Percentiles rank a stretch among this genome's conserved stretches.
Conservation (phyloP, 73 alveolate genomes). For the Blepharisma stoltei region DNA sequence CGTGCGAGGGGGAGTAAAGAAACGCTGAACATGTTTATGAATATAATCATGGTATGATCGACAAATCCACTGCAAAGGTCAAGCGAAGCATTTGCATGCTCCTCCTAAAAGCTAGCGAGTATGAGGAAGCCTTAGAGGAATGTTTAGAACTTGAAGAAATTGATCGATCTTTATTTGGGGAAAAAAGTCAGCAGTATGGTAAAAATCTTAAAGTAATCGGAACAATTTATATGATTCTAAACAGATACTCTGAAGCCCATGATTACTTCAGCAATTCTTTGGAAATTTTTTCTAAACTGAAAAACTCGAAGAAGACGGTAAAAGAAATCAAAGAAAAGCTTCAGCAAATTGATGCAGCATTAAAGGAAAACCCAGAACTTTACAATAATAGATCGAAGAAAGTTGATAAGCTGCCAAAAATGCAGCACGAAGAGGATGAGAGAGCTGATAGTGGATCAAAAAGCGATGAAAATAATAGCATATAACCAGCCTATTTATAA, state of each 20-base stretch:
- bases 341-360: slow-evolving; percentile 31
- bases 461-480: too few species aligned
- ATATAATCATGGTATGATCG: slow-evolving; percentile 56
- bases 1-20: too few species aligned
- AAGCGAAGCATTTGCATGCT: slow-evolving; percentile 74
- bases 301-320: slow-evolving; percentile 43
- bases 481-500: too few species aligned
- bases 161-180: slow-evolving; percentile 74
- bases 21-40: slow-evolving; percentile 53
- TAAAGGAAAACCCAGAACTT: not conserved
- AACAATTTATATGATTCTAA: slow-evolving; percentile 50
- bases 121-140: slow-evolving; percentile 81
- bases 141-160: slow-evolving; percentile 73
- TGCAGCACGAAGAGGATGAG: too few species aligned
- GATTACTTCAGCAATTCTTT: slow-evolving; percentile 51
- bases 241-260: slow-evolving; percentile 67
- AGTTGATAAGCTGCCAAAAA: too few species aligned
- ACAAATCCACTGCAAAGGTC: slow-evolving; percentile 75
- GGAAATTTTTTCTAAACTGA: slow-evolving; percentile 47
- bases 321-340: slow-evolving; percentile 50
- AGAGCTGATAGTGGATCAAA: too few species aligned
- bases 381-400: too few species aligned
- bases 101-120: slow-evolving; percentile 51
- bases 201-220: slow-evolving; percentile 71
- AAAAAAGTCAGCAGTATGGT: slow-evolving; percentile 67